Evolutionary conservation across 2,329 filamentous ascomycete species (phyloP).

Genomic region (Eutypella sp.): DNA sequence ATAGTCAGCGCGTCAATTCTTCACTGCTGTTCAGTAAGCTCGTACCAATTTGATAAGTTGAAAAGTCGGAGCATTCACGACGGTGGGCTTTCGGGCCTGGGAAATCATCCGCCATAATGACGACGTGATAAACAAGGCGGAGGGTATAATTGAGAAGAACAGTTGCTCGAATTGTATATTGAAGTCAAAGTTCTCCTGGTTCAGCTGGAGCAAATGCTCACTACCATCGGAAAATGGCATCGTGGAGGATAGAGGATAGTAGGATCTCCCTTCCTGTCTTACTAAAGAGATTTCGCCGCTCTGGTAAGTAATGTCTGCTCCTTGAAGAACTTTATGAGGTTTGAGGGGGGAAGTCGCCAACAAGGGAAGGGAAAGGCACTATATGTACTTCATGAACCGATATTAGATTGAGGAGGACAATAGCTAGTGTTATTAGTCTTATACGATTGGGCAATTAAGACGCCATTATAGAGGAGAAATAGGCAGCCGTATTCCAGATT

Average conservation of each 20-base stretch:
- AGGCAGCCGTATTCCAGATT: no score
- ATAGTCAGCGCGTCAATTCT: conserved; percentile 6
- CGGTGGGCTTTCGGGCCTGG: conserved; percentile 23
- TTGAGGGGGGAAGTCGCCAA: no score
- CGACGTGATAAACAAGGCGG: conserved; percentile 22
- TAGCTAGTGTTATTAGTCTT: no score
- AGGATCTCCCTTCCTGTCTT: no score
- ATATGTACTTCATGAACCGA: no score
- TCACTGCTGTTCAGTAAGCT: not conserved
- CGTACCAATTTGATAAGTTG: conserved; percentile 24
- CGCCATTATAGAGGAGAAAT: no score
- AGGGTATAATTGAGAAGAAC: conserved; percentile 27
- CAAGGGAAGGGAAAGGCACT: no score
- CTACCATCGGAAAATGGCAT: conserved; percentile 14
- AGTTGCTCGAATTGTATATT: conserved; percentile 28
- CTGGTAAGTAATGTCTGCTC: not conserved
- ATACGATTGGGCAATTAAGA: no score
- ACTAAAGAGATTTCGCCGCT: not conserved
- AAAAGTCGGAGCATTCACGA: conserved; percentile 24
- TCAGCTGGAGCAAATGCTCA: conserved; percentile 12
- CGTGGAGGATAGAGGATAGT: no score
- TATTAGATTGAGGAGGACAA: no score
- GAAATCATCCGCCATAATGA: conserved; percentile 24
- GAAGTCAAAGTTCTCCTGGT: conserved; percentile 19
- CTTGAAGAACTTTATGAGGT: no score